A percentile compares a stretch with the other conserved stretches of the same genome.
Evolutionary conservation across 2,329 filamentous ascomycete species (phyloP).

Genomic region (Fusarium sp.): DNA sequence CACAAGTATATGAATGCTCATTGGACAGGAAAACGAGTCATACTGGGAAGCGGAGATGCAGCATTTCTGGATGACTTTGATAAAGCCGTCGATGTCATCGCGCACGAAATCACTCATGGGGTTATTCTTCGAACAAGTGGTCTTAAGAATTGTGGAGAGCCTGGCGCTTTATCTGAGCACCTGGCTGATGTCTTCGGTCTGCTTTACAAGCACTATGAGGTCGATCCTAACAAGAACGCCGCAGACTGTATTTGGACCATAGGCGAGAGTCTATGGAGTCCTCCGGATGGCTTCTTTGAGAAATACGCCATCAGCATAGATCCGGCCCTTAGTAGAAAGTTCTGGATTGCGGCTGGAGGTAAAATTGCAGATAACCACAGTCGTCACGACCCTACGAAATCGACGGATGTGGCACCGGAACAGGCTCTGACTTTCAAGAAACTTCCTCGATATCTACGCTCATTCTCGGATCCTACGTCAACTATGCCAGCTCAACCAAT

Average conservation of each 20-base stretch:
- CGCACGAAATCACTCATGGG: background rate
- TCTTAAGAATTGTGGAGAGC: background rate
- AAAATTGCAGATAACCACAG: no score
- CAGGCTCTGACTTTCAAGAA: background rate
- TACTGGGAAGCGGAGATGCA: background rate
- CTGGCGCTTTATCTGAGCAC: background rate
- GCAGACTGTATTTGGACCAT: background rate
- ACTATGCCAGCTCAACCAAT: background rate
- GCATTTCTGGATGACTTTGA: background rate
- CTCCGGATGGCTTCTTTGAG: no score
- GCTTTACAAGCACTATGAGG: background rate
- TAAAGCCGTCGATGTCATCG: background rate
- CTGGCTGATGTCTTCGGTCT: background rate
- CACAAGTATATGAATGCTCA: background rate
- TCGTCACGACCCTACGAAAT: background rate
- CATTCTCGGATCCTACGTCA: background rate
- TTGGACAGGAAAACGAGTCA: background rate
- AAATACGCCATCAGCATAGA: no score
- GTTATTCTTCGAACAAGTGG: background rate
- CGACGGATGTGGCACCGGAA: background rate
- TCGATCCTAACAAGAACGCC: rapidly evolving
- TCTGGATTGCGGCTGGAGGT: no score
- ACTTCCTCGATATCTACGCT: background rate
- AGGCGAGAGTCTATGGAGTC: background rate
- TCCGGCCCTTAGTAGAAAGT: no score